Percentiles rank a stretch among this genome's conserved stretches.
phyloP scores from a whole-genome alignment of 2,329 filamentous ascomycete species.

The Lojkania enalia region DNA sequence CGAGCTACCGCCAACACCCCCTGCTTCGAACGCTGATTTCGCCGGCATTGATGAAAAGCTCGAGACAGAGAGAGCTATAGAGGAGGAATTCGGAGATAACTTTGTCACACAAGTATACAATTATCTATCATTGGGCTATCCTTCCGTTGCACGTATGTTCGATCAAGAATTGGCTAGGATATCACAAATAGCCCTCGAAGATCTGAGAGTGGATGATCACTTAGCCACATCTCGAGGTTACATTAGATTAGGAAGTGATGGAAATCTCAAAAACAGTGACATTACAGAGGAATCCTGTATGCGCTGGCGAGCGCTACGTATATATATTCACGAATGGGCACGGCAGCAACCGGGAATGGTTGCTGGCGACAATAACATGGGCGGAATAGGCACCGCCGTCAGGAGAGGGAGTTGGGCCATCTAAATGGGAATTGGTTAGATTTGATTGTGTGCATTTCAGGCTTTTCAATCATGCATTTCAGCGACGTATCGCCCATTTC shows the following conservation, averaged over 20 bases:
- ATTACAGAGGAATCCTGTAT: conserved; percentile 59
- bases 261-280: conserved; percentile 55
- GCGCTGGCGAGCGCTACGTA: conserved; percentile 80
- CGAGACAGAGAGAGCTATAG: conserved; percentile 52
- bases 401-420: conserved; percentile 55
- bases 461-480: too few relatives aligned
- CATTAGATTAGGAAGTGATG: conserved; percentile 59
- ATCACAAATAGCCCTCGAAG: conserved; percentile 67
- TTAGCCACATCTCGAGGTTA: conserved; percentile 69
- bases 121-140: conserved; percentile 91
- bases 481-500: too few relatives aligned
- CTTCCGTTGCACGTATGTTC: conserved; percentile 78
- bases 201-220: conserved; percentile 73
- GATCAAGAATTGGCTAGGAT: conserved; percentile 87
- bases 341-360: conserved; percentile 76
- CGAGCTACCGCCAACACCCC: conserved; percentile 42
- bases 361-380: conserved; percentile 31
- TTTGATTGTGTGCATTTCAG: too few relatives aligned
- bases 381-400: conserved; percentile 44
- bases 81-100: conserved; percentile 73
- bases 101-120: conserved; percentile 98
- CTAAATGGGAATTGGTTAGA: conserved; percentile 18
- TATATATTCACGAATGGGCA: conserved; percentile 89
- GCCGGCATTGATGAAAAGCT: conserved; percentile 49
- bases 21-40: conserved; percentile 44